Conservation (phyloP, 1,284 basidiomycete species). For the Boletus albobrunnescens region DNA sequence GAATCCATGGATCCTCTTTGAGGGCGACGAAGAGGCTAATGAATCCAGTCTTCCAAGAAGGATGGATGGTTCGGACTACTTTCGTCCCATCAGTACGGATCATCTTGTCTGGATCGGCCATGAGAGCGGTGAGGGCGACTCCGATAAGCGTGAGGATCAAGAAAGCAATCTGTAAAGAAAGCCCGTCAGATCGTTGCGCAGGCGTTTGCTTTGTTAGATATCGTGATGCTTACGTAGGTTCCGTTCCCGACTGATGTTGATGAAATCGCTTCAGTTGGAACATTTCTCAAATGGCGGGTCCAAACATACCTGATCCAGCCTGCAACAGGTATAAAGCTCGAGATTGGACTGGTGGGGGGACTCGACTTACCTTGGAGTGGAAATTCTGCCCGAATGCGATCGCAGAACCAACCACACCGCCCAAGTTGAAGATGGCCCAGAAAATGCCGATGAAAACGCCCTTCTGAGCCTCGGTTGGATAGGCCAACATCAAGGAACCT, state of each 20-base stretch:
- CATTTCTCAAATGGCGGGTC: background rate
- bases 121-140: conserved; percentile 31
- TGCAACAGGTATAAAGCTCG: conserved; percentile 4
- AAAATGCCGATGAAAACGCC: conserved; percentile 59
- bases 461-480: conserved; percentile 56
- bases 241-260: conserved; percentile 27
- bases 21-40: conserved; percentile 34
- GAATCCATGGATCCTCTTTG: conserved; percentile 34
- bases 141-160: conserved; percentile 35
- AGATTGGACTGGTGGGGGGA: too few relatives aligned
- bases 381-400: conserved; percentile 54
- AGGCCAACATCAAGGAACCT: conserved; percentile 60
- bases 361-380: conserved; percentile 34
- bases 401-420: conserved; percentile 58
- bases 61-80: conserved; percentile 28
- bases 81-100: conserved; percentile 35
- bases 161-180: conserved; percentile 32
- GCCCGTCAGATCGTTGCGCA: background rate
- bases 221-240: conserved; percentile 28
- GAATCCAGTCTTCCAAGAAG: conserved; percentile 38
- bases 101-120: conserved; percentile 37
- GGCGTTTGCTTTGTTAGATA: background rate
- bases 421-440: conserved; percentile 67
- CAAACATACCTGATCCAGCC: conserved; percentile 22
- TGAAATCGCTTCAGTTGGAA: conserved; percentile 1